Evolutionary conservation across 2,329 filamentous ascomycete genomes (phyloP), one percentile per base, ranked within the genome.

Genomic region (Sarocladium brachiariae): DNA sequence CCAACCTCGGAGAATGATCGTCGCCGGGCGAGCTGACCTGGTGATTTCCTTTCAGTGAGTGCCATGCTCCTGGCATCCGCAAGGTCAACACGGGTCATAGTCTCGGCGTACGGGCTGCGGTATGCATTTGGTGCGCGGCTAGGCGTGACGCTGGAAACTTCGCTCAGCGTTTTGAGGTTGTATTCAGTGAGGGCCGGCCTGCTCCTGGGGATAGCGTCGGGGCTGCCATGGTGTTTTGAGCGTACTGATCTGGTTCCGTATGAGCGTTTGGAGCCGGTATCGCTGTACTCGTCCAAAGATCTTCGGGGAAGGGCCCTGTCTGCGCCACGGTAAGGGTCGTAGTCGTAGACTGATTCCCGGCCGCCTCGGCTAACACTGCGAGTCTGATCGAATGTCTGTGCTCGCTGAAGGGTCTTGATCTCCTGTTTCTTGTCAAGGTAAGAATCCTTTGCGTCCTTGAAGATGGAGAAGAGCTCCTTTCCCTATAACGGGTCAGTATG

Each of bases 361-460:
- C 33, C 38, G 23, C 34, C 50, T 31, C 53, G 56, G 31, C 46
- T 52, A 50, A 54, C 47, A 50, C 50, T 59, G 41, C 51, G 56
- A 10, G 43, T 33, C 54, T 58, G 63, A 52, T 78, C 71, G 55
- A 73, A 77, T 3, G 76, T 84, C 55, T 84, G 78, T 50, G 84
- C 76, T 61, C 84, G 83, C 60, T 83, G 79, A 39, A 74, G 58
- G n/a, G 65, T 23, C 18, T 50, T 63, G 13, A 71, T 71, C 57
- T 88, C 81, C 18, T 84, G 81, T 67, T 95, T 96, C 63, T 88
- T 88, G 62, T 95, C 89, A 52, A 84, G 79, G 69, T 97, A 97
- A 52, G 88, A 87, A 50, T 84, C 82, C 64, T 89, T 89, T 56
- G 91, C 92, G 65, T 96, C 90, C 66, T 89, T 95, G 76, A 95